Evolutionary conservation across 2,329 filamentous ascomycete genomes (phyloP).

Genomic region (Chaetomiaceae sp.): DNA sequence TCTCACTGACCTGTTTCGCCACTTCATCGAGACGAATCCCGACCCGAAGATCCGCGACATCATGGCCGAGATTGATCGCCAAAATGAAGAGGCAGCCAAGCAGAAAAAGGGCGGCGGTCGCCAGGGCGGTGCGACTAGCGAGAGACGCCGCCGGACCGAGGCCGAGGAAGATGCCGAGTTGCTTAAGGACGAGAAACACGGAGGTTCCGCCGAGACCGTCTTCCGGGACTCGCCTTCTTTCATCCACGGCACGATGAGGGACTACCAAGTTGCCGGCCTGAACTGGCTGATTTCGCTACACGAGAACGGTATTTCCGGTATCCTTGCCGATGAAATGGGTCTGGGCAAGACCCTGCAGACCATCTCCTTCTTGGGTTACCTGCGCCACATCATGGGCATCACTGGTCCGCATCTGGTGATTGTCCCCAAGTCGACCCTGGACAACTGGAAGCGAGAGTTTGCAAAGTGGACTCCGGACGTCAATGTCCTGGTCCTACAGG

Average conservation of each 20-base stretch:
- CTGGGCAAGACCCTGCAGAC: slow-evolving; percentile 96
- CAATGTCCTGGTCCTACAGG: slow-evolving; percentile 88
- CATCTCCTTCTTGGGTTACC: slow-evolving; percentile 91
- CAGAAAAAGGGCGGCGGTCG: slow-evolving; percentile 70
- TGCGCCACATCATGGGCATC: slow-evolving; percentile 85
- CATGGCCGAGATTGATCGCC: slow-evolving; percentile 89
- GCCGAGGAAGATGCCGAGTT: slow-evolving; percentile 95
- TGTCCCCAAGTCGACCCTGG: slow-evolving; percentile 93
- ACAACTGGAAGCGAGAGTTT: slow-evolving; percentile 98
- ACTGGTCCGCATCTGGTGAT: slow-evolving; percentile 85
- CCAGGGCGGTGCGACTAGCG: slow-evolving; percentile 76
- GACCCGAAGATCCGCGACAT: slow-evolving; percentile 93
- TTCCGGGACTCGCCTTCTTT: slow-evolving; percentile 94
- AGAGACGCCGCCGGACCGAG: slow-evolving; percentile 81
- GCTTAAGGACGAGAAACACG: slow-evolving; percentile 80
- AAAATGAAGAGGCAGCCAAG: slow-evolving; percentile 70
- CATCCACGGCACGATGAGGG: slow-evolving; percentile 83
- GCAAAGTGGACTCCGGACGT: slow-evolving; percentile 91
- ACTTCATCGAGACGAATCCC: slow-evolving; percentile 97
- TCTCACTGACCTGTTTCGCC: slow-evolving; percentile 92
- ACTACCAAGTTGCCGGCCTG: slow-evolving; percentile 91
- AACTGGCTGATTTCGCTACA: slow-evolving; percentile 98
- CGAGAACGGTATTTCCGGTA: slow-evolving; percentile 97
- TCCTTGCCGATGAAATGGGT: slow-evolving; percentile 97
- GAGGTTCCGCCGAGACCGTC: slow-evolving; percentile 78